Evolutionary conservation across 1,284 basidiomycete genomes (phyloP), one percentile per base, ranked within the genome.

Genomic region (Cryptococcus hybrid): DNA sequence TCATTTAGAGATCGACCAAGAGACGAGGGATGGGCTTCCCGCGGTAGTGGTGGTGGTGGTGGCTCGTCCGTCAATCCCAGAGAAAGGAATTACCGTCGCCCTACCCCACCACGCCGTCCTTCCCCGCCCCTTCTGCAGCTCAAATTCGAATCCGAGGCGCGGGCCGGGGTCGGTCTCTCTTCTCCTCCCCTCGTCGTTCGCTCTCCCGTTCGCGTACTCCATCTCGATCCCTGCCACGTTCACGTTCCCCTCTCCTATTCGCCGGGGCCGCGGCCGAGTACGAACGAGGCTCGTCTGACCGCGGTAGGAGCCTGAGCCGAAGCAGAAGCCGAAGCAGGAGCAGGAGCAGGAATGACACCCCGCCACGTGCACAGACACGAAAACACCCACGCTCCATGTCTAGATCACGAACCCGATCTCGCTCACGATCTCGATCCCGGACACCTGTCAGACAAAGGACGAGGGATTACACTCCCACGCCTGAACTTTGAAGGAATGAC

Each of bases 391-490:
- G 47, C 4, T n/a, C 12, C n/a, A n/a, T 30, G 5, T 15, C 45
- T 24, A 24, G 24, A 24, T 24, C 24, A 24, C 24, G 24, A 24
- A 24, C 24, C 34, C 47, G 47, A n/a, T 48, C 47, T 7, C 18
- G 15, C 24, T 47, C 54, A 30, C 30, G 54, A 8, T 60, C 58
- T 15, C 56, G 50, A 8, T 58, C 63, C 3, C 51, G 30, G 7
- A 7, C 47, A 5, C 47, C 47, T 35, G 8, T n/a, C 11, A 48
- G 36, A 36, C 47, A 36, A 48, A 34, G 47, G 11, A 30, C 34
- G 15, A 13, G 34, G 18, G n/a, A 13, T 13, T 44, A 44, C 13
- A 44, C 43, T n/a, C 43, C 43, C 13, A 15, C 43, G 9, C 43
- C 43, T 13, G n/a, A 13, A 2, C 53, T 45, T 24, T 55, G 24